Evolutionary conservation across 129 eudicot species (phyloP).

Genomic region (Heracleum sosnowskyi): DNA sequence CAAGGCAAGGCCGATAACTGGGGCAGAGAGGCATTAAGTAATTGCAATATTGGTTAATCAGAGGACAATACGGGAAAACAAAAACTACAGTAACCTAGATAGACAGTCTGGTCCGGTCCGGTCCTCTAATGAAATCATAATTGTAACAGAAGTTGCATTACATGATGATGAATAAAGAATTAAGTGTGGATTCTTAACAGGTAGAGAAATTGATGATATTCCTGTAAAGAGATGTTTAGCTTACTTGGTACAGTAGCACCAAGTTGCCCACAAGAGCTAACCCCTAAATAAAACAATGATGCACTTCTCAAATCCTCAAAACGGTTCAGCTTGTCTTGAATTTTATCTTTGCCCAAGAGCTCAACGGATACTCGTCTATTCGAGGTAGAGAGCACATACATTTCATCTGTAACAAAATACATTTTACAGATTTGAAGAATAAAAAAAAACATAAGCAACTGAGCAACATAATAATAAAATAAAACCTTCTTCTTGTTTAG

Average conservation of each 20-base stretch:
- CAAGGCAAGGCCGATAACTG: background rate
- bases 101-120: background rate
- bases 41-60: conserved; percentile 3
- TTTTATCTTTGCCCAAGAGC: conserved; percentile 75
- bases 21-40: background rate
- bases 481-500: conserved; percentile 69
- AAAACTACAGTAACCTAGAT: conserved; percentile 12
- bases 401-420: conserved; percentile 58
- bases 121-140: background rate
- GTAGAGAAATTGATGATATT: background rate
- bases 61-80: conserved; percentile 6
- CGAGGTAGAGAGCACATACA: conserved; percentile 88
- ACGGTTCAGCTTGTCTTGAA: conserved; percentile 66
- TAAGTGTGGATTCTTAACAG: background rate
- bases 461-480: background rate
- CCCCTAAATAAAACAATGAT: conserved; percentile 74
- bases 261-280: conserved; percentile 58
- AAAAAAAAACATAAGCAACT: background rate
- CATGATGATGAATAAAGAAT: background rate
- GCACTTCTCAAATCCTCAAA: conserved; percentile 78
- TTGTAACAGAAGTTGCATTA: background rate
- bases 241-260: conserved; percentile 61
- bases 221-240: conserved; percentile 11
- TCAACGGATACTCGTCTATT: conserved; percentile 66
- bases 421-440: no score